A percentile compares a stretch with the other conserved stretches of the same genome.
Conservation (phyloP, 2,329 filamentous ascomycete species). For the Cucurbitaria berberidis region DNA sequence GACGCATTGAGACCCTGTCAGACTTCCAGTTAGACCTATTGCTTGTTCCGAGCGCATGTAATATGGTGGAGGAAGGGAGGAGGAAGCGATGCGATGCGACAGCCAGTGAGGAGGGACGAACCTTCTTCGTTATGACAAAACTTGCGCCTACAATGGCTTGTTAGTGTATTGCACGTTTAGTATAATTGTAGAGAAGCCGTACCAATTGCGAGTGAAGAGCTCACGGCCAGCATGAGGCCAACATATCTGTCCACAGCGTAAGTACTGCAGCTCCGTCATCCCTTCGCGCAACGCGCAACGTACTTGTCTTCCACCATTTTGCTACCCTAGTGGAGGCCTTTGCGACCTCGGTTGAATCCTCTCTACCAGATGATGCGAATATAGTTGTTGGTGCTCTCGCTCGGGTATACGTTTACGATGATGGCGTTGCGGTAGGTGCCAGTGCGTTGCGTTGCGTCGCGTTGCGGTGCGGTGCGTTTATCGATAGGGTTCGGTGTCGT, state of each 20-base stretch:
- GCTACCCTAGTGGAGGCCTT: conserved; percentile 19
- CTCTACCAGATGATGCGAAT: conserved; percentile 3
- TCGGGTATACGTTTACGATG: neutral
- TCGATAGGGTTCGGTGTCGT: conserved; percentile 6
- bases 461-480: conserved; percentile 2
- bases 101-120: conserved; percentile 48
- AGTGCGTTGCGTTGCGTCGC: neutral
- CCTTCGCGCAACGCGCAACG: conserved; percentile 18
- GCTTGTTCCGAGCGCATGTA: neutral
- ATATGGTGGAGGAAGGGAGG: neutral
- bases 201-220: conserved; percentile 51
- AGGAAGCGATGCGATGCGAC: conserved; percentile 1
- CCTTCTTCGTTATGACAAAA: conserved; percentile 99
- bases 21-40: conserved; percentile 14
- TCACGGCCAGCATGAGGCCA: conserved; percentile 49
- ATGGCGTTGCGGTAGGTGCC: neutral
- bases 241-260: conserved; percentile 47
- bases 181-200: conserved; percentile 7
- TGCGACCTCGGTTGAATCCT: neutral
- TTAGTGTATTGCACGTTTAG: conserved; percentile 16
- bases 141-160: conserved; percentile 70
- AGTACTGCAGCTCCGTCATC: conserved; percentile 16
- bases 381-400: neutral
- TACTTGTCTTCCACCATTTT: conserved; percentile 52
- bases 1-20: conserved; percentile 84